A percentile compares a stretch with the other conserved stretches of the same genome.
Evolutionary conservation across 495 filamentous ascomycete genomes (phyloP).

Genomic region (Penicillium subrubescens): DNA sequence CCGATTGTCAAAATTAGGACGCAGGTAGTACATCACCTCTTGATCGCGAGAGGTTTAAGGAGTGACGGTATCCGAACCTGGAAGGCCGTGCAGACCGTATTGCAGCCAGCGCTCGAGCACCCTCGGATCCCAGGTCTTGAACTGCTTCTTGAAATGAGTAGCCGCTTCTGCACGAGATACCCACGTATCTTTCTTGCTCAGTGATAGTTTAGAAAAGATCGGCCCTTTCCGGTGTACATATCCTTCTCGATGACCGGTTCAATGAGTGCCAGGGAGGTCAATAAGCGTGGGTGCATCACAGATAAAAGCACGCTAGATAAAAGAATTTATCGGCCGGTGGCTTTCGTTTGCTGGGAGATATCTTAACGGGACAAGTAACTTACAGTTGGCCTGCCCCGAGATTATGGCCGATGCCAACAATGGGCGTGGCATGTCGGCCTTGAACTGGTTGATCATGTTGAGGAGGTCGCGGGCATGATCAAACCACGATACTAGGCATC

Average conservation of each 20-base stretch:
- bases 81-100: constrained; percentile 17
- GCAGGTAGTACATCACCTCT: constrained; percentile 49
- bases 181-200: neutral
- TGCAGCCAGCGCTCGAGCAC: neutral
- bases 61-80: constrained; percentile 27
- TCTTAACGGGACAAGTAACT: neutral
- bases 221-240: neutral
- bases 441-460: neutral
- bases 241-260: neutral
- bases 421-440: neutral
- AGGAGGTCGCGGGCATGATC: neutral
- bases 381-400: neutral
- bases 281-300: neutral
- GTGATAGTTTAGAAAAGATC: neutral
- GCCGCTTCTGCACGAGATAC: neutral
- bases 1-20: constrained; percentile 31
- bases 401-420: neutral
- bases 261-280: neutral
- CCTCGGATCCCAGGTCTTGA: constrained; percentile 7
- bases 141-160: neutral
- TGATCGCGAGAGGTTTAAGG: constrained; percentile 47
- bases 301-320: neutral
- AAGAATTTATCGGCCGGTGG: neutral
- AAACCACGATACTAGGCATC: neutral
- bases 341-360: neutral